Base-by-base conservation (phyloP, 2,329 filamentous ascomycete species). In the Coniochaeta sp. region DNA sequence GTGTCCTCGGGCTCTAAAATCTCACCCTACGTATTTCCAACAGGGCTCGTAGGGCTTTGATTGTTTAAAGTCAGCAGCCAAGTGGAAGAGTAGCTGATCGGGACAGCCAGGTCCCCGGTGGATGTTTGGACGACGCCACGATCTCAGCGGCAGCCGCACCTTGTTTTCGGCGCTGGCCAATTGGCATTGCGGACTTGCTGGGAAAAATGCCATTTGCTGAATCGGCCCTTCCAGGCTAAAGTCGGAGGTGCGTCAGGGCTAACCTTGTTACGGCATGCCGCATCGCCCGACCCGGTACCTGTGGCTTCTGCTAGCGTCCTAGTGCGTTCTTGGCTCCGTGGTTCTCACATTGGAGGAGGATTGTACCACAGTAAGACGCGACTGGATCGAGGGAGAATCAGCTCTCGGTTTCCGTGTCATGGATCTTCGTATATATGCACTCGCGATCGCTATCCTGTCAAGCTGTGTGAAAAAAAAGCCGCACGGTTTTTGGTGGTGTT, bases 151-250 rank as follows among this genome's bases (percentile, higher is more conserved):
- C 34, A 70, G 67, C 69, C 68, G 68, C 68, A 68, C 69, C 67
- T 69, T 70, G 67, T 71, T 69, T 69, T 66, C 62, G 60, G 60
- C 62, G 62, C 60, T 55, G 61, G 52, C 57, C 65, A 66, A 69
- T 69, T 66, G 66, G 62, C 54, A 57, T 60, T 61, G 59, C 63
- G 63, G 64, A 74, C 73, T 74, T 71, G 72, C 63, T 69, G 70
- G 72, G 66, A 72, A 71, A 71, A 75, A 73, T 71, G 65, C 66
- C 68, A 67, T 65, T 62, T 65, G 65, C 61, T 62, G 64, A 73
- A 68, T 73, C 72, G 71, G 72, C 70, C 73, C 72, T 73, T 75
- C 73, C 70, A 76, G 75, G 74, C 75, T 77, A 76, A 76, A 75
- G 65, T 70, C 68, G 63, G 38, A 36, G 40, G 42, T 36, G 57